Evolutionary conservation across 768 basidiomycete genomes (phyloP).

Genomic region (Auricularia sp.): DNA sequence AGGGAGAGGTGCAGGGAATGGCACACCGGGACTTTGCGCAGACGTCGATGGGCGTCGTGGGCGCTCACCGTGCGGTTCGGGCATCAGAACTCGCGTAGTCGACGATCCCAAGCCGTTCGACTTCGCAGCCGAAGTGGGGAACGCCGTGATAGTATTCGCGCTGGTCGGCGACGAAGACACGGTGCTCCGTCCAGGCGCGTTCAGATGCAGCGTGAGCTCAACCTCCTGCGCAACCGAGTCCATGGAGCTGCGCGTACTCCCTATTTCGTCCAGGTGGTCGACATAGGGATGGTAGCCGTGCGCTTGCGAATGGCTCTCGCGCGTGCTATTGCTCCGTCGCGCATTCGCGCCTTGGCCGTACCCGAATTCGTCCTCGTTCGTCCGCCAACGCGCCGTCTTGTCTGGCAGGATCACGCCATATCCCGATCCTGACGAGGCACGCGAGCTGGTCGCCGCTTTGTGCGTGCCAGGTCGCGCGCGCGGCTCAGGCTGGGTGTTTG

Average conservation of each 20-base stretch:
- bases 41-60: background rate
- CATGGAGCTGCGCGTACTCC: conserved; percentile 62
- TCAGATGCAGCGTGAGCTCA: conserved; percentile 39
- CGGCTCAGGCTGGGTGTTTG: conserved; percentile 1
- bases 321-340: background rate
- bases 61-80: background rate
- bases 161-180: background rate
- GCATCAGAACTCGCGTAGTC: background rate
- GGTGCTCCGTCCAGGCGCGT: background rate
- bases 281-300: background rate
- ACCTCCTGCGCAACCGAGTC: conserved; percentile 85
- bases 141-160: background rate
- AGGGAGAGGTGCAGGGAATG: background rate
- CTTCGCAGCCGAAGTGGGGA: background rate
- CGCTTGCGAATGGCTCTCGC: background rate
- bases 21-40: background rate
- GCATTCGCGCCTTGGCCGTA: background rate
- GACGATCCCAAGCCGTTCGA: background rate
- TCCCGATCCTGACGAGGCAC: background rate
- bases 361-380: background rate
- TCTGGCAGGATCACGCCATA: background rate
- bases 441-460: background rate
- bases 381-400: background rate
- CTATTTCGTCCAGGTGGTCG: background rate
- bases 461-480: background rate